Evolutionary conservation across 1,139 yeast genomes (phyloP).

Genomic region (Pneumocystis canis): DNA sequence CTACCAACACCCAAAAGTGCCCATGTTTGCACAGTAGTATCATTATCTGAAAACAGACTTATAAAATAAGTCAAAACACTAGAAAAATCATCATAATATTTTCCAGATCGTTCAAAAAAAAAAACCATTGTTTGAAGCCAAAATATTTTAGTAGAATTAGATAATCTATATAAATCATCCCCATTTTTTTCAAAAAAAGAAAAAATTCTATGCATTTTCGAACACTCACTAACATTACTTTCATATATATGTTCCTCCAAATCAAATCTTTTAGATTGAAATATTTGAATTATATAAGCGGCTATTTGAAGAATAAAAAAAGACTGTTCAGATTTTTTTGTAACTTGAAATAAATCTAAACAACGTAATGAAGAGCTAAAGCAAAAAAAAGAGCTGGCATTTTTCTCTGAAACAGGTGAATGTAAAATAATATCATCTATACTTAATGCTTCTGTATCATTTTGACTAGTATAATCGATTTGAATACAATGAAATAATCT

Average conservation of each 20-base stretch:
- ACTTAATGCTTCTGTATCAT: not conserved
- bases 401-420: not conserved
- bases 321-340: not conserved
- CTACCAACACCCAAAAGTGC: conserved; percentile 1
- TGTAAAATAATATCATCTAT: not conserved
- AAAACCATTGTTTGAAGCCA: not conserved
- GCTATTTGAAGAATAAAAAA: not conserved
- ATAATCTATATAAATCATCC: not conserved
- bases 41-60: not conserved
- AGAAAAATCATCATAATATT: not conserved
- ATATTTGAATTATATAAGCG: not conserved
- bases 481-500: not conserved
- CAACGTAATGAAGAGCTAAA: not conserved
- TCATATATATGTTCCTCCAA: not conserved
- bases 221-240: not conserved
- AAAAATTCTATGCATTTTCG: not conserved
- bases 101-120: not conserved
- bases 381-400: not conserved
- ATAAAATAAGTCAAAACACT: not conserved
- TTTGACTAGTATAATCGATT: not conserved
- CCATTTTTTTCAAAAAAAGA: not conserved
- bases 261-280: not conserved
- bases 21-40: not conserved
- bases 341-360: not conserved
- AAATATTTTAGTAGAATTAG: not conserved